These are phyloP conservation scores for Blastobotrys elegans DNA, from an alignment of 1,139 yeast species.

Conservation along the genomic window DNA sequence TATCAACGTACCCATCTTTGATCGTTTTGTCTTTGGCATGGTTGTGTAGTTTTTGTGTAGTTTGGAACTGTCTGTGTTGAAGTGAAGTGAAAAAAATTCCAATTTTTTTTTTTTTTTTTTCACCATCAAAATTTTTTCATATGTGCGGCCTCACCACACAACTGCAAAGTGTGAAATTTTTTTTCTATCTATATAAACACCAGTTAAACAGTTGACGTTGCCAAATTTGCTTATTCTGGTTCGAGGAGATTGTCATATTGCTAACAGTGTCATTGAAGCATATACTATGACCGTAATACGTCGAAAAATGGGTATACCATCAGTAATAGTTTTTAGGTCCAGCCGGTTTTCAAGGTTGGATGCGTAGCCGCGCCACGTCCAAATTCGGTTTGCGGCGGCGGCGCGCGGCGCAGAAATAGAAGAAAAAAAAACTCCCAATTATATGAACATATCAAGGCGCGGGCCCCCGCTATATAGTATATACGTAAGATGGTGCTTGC, in stretches of 20 bases:
- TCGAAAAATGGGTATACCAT: background rate
- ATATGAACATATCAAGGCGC: no score
- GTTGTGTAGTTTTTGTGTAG: background rate
- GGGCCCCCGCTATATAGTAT: no score
- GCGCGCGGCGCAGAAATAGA: no score
- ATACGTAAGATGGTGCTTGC: no score
- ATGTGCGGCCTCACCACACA: background rate
- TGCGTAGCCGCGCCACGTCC: no score
- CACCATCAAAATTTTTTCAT: conserved; percentile 1
- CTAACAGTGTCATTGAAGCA: background rate
- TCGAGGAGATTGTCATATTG: background rate
- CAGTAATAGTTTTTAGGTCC: background rate
- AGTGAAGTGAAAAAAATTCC: background rate
- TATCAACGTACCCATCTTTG: conserved; percentile 35
- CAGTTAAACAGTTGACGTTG: background rate
- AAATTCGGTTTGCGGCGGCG: no score
- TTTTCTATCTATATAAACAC: background rate
- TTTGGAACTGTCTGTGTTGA: no score
- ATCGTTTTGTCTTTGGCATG: conserved; percentile 97
- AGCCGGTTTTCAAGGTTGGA: no score
- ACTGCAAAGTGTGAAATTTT: background rate
- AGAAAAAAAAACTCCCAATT: no score
- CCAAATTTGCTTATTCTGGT: background rate
- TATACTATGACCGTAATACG: background rate
- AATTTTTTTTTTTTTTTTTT: no score